Conservation (phyloP, 306 rosid species). For the Prunus davidiana region DNA sequence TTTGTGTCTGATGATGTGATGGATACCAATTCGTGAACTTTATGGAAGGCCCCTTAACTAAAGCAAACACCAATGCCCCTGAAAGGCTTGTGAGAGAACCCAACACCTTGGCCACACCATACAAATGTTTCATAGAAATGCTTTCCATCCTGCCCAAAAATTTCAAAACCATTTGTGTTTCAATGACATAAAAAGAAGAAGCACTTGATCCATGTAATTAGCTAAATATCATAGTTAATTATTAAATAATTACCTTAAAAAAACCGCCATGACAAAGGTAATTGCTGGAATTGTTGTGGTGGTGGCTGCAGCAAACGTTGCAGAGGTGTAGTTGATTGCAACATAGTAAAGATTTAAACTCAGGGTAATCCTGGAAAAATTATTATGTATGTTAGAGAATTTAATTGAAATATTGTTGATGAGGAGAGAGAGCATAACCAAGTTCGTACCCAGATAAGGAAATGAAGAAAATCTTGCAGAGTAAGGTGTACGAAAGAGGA, state of each 20-base stretch:
- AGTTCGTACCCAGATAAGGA: constrained; percentile 72
- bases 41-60: constrained; percentile 67
- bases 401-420: background rate
- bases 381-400: background rate
- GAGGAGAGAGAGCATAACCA: background rate
- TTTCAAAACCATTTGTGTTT: background rate
- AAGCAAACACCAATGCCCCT: constrained; percentile 76
- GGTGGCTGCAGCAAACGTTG: constrained; percentile 90
- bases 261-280: constrained; percentile 66
- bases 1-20: constrained; percentile 12
- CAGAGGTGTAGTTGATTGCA: constrained; percentile 72
- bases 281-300: constrained; percentile 79
- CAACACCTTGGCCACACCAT: constrained; percentile 74
- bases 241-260: constrained; percentile 45
- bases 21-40: constrained; percentile 47
- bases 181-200: background rate
- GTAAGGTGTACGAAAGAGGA: constrained; percentile 55
- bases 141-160: constrained; percentile 59
- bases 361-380: constrained; percentile 54
- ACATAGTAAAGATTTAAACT: constrained; percentile 78
- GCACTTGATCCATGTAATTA: too few species aligned
- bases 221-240: too few species aligned
- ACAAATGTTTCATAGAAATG: constrained; percentile 40
- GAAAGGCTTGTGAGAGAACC: constrained; percentile 58
- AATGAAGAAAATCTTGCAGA: constrained; percentile 67